Evolutionary conservation across 176 grass and related monocot species (phyloP).

Genomic region (sorghum (Sorghum bicolor)): Sorghum_bicolor_NCBIv3 NC_012876.2:56696001-56696500

Average conservation of each 20-base stretch:
- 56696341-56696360: background rate
- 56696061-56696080: background rate
- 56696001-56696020: too few species aligned
- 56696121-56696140: too few species aligned
- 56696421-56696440: background rate
- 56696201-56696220: background rate
- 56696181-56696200: conserved; percentile 22
- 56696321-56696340: background rate
- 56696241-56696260: background rate
- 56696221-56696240: background rate
- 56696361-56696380: background rate
- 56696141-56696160: background rate
- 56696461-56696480: conserved; percentile 47
- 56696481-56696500: conserved; percentile 14
- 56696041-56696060: background rate
- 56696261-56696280: background rate
- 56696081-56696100: background rate
- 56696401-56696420: background rate
- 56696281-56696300: background rate
- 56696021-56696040: too few species aligned
- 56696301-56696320: background rate
- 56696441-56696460: conserved; percentile 23
- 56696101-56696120: background rate
- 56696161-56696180: background rate
- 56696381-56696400: background rate